Evolutionary conservation across 2,329 filamentous ascomycete genomes (phyloP).

Genomic region (Aspergillus hortae): DNA sequence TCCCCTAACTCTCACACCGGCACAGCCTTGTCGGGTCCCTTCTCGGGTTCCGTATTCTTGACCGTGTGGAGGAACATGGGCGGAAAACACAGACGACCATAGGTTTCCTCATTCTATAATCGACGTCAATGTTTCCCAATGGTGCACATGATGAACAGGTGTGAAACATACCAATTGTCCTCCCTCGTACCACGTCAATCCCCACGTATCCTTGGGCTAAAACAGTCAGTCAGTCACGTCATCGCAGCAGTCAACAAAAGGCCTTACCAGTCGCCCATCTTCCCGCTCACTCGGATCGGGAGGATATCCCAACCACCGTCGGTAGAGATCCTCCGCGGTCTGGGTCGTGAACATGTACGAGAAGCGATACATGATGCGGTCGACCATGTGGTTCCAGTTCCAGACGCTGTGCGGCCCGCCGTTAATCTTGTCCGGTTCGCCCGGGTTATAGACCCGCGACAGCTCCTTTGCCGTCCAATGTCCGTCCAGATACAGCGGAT

Average conservation of each 20-base stretch:
- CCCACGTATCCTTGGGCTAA: conserved; percentile 1
- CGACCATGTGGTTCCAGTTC: conserved; percentile 27
- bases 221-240: background rate
- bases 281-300: conserved; percentile 13
- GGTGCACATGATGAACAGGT: background rate
- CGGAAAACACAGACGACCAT: conserved; percentile 22
- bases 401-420: conserved; percentile 43
- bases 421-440: conserved; percentile 46
- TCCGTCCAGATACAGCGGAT: conserved; percentile 56
- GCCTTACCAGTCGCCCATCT: conserved; percentile 11
- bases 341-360: conserved; percentile 27
- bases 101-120: conserved; percentile 14
- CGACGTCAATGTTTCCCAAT: background rate
- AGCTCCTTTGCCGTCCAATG: conserved; percentile 54
- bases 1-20: background rate
- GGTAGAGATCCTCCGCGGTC: conserved; percentile 51
- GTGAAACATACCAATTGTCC: conserved; percentile 1
- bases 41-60: conserved; percentile 18
- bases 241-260: background rate
- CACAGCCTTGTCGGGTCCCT: conserved; percentile 19
- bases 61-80: conserved; percentile 24
- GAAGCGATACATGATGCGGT: conserved; percentile 26
- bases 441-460: conserved; percentile 55
- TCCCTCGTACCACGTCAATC: background rate
- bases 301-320: conserved; percentile 49